Evolutionary conservation across 2,329 filamentous ascomycete species (phyloP).

Genomic region (Scedosporium boydii): DNA sequence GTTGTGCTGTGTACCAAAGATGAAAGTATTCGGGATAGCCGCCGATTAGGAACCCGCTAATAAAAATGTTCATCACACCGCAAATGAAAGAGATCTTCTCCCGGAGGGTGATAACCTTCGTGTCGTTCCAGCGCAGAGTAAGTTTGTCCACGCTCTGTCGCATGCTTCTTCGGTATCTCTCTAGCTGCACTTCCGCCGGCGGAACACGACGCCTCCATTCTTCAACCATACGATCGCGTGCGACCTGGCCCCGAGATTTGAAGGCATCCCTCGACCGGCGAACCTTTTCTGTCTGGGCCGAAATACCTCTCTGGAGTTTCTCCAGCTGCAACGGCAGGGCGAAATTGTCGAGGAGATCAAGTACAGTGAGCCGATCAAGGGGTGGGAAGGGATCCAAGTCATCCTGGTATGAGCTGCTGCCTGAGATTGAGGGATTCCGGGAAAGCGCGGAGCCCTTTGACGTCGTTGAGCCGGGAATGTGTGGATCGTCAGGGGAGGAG

Average conservation of each 20-base stretch:
- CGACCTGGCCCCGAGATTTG: slow-evolving; percentile 64
- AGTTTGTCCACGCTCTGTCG: slow-evolving; percentile 80
- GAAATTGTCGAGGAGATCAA: slow-evolving; percentile 91
- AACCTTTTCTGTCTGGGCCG: slow-evolving; percentile 76
- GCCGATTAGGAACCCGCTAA: slow-evolving; percentile 89
- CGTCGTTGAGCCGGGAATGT: slow-evolving; percentile 35
- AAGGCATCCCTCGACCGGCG: slow-evolving; percentile 72
- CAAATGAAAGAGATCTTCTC: slow-evolving; percentile 97
- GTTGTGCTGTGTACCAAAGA: slow-evolving; percentile 80
- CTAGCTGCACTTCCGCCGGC: slow-evolving; percentile 82
- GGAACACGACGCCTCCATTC: slow-evolving; percentile 84
- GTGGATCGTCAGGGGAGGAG: slow-evolving; percentile 36
- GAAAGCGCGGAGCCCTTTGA: slow-evolving; percentile 52
- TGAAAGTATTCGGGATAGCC: slow-evolving; percentile 80
- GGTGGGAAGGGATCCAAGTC: slow-evolving; percentile 83
- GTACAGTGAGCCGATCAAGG: slow-evolving; percentile 78
- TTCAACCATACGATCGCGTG: slow-evolving; percentile 83
- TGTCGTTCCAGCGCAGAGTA: slow-evolving; percentile 78
- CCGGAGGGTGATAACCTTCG: slow-evolving; percentile 74
- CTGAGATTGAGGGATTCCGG: slow-evolving; percentile 72
- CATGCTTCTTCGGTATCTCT: slow-evolving; percentile 84
- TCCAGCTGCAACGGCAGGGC: slow-evolving; percentile 84
- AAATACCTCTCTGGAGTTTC: slow-evolving; percentile 75
- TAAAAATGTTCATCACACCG: slow-evolving; percentile 93
- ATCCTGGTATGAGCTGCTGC: slow-evolving; percentile 75